Percentiles rank a stretch among this genome's conserved stretches.
These are phyloP conservation scores for Acanthamoeba rhysodes DNA, from an alignment of 208 protist genomes.

Conservation along the genomic window DNA sequence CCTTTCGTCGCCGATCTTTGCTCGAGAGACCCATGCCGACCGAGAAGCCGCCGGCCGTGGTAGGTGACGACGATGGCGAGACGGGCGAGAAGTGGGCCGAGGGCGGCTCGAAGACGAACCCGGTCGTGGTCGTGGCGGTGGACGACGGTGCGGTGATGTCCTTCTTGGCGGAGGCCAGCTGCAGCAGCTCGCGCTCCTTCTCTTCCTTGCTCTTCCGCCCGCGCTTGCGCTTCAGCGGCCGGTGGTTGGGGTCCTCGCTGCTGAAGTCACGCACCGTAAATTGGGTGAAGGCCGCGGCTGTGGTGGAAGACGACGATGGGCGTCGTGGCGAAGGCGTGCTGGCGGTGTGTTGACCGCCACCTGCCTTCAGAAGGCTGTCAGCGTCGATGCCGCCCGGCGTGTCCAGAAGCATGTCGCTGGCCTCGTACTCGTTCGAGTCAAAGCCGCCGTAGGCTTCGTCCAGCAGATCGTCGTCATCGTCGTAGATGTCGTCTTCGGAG, in stretches of 20 bases:
- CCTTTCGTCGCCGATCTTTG: background rate
- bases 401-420: background rate
- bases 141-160: background rate
- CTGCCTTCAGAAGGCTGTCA: background rate
- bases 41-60: background rate
- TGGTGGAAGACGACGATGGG: too few species aligned
- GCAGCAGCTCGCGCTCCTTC: background rate
- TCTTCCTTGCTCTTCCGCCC: slow-evolving; percentile 33
- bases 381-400: background rate
- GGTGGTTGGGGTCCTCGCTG: background rate
- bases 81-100: background rate
- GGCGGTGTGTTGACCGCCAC: background rate
- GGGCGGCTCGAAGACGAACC: background rate
- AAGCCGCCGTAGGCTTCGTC: background rate
- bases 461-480: background rate
- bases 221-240: slow-evolving; percentile 12
- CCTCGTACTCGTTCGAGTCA: background rate
- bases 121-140: background rate
- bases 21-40: background rate
- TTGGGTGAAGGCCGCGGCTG: too few species aligned
- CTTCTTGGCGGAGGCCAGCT: background rate
- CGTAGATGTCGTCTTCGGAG: background rate
- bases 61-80: background rate
- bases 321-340: background rate
- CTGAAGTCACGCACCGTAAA: too few species aligned